These are phyloP conservation scores for Xylaria digitata DNA, from an alignment of 2,329 filamentous ascomycete genomes.

Conservation along the genomic window DNA sequence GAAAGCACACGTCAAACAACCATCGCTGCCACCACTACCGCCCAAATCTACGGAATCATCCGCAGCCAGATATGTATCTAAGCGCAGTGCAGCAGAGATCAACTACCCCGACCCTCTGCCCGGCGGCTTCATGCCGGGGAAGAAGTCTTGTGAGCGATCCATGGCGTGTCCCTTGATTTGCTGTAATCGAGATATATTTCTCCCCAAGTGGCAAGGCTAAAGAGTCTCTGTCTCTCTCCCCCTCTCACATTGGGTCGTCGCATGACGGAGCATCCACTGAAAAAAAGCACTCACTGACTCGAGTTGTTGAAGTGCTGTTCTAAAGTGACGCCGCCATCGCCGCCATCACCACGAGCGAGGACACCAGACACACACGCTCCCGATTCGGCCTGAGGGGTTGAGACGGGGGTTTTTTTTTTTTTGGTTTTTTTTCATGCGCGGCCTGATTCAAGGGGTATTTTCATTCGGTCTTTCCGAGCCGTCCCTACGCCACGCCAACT, in stretches of 20 bases:
- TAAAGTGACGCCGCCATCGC: background rate
- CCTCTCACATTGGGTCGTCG: background rate
- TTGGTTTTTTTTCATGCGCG: background rate
- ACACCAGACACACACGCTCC: background rate
- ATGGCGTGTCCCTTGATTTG: background rate
- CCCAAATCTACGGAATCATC: conserved; percentile 25
- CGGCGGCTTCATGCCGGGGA: conserved; percentile 46
- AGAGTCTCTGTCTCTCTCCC: no score
- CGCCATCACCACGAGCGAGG: background rate
- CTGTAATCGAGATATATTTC: background rate
- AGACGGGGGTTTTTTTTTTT: background rate
- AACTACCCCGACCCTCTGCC: conserved; percentile 47
- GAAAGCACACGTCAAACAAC: conserved; percentile 17
- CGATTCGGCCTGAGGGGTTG: background rate
- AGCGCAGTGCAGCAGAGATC: conserved; percentile 37
- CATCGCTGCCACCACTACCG: background rate
- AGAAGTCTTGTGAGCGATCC: conserved; percentile 40
- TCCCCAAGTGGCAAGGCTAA: background rate
- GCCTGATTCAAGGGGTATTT: background rate
- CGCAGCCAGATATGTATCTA: conserved; percentile 32
- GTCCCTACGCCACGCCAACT: background rate
- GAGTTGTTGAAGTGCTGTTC: conserved; percentile 27
- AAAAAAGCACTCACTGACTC: conserved; percentile 21
- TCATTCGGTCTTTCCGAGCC: background rate
- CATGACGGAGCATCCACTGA: background rate